Base-by-base conservation (phyloP, 371 early-diverging fungal genomes). In the Lichtheimia ramosa region DNA sequence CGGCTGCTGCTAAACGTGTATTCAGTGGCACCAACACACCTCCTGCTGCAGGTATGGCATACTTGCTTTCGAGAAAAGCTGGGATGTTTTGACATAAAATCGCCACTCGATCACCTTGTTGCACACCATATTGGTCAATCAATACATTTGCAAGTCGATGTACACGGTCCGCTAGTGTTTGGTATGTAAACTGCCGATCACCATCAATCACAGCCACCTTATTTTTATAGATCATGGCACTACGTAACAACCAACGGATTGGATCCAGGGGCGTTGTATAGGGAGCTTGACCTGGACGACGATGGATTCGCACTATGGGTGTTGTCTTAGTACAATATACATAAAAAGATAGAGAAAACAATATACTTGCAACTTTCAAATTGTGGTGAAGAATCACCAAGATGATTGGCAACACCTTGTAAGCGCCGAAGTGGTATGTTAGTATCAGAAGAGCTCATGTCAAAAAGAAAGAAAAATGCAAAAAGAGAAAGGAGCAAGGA, bases 21-120 rank as follows among this genome's bases (percentile, higher is more conserved):
- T 90, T 90, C 59, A 90, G 75, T 15, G 87, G 84, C 0, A 87
- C 87, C 3, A 85, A 64, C 27, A 87, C 73, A 4, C 75, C 88
- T 18, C 83, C 81, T 7, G 81, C 69, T 16, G 82, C 77, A 1
- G 89, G 88, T n/a, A 89, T 73, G 10, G 80, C 87, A 70, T 78
- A 88, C 18, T 83, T 82, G 0, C 85, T 83, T 27, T 90, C 89
- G 6, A 86, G 69, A 64, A 81, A 71, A 5, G 81, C 73, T 12
- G 82, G 81, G n/a, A 80, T 77, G 61, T 88, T 90, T 18, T 85
- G 85, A 12, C 82, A 79, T 10, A 90, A 65, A 21, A 87, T 58
- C 0, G 81, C 90, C 0, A 89, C 86, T n/a, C 78, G 65, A 54
- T 80, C 77, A 3, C 74, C 73, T 8, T 43, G 48, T 39, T 68